Conservation (phyloP, 345 rosid genomes). For the Arabidopsis arenosa region DNA sequence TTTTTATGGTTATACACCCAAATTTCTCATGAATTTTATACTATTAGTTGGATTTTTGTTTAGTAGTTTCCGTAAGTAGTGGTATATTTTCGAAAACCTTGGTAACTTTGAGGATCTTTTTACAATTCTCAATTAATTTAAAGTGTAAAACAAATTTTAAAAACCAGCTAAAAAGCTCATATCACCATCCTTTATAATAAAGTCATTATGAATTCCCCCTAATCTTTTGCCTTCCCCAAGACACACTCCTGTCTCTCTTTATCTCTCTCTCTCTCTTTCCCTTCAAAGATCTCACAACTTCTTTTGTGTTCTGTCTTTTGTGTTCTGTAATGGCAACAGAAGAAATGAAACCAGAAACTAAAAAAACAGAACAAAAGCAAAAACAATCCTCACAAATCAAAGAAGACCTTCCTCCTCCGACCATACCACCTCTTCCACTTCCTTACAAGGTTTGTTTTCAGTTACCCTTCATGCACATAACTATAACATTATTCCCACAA, state of each 20-base stretch:
- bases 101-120: not conserved
- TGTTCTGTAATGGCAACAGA: constrained; percentile 52
- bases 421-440: constrained; percentile 38
- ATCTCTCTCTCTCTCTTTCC: not conserved
- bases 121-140: not conserved
- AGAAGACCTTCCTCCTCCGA: constrained; percentile 35
- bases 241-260: constrained; percentile 12
- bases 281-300: constrained; percentile 28
- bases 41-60: not conserved
- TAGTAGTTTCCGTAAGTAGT: not conserved
- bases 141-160: not conserved
- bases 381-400: constrained; percentile 25
- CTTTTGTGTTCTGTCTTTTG: constrained; percentile 17
- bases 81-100: not conserved
- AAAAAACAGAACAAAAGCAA: constrained; percentile 40
- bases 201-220: constrained; percentile 38
- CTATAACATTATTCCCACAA: not conserved
- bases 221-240: constrained; percentile 40
- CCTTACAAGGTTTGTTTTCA: constrained; percentile 62
- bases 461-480: not conserved
- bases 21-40: too few species aligned
- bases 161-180: constrained; percentile 12
- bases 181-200: constrained; percentile 31
- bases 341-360: constrained; percentile 49
- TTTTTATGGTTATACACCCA: too few species aligned